Conservation (phyloP, 2,329 filamentous ascomycete species). For the Ceratocystis variospora region DNA sequence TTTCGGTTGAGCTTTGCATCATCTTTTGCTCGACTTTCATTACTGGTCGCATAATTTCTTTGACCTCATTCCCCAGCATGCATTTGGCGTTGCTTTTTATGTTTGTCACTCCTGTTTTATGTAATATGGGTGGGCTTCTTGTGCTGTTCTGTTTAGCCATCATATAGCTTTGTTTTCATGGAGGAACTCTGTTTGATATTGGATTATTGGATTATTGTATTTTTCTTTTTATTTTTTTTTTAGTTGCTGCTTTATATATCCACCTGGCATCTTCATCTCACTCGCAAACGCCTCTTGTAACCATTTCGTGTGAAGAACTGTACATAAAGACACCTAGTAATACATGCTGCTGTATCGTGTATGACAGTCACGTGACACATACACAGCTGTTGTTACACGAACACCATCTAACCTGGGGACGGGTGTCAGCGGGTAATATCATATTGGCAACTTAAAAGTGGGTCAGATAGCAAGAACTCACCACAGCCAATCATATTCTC, state of each 20-base stretch:
- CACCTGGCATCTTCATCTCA: not conserved
- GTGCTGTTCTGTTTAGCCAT: not conserved
- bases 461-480: not conserved
- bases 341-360: not conserved
- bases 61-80: not conserved
- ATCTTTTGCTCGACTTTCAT: not conserved
- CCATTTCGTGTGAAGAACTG: not conserved
- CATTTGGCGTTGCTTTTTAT: slow-evolving; percentile 5
- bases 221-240: not conserved
- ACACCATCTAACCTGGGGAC: not conserved
- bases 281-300: not conserved
- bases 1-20: not conserved
- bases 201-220: not conserved
- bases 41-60: not conserved
- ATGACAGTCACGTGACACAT: not conserved
- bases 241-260: not conserved
- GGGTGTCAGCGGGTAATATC: not conserved
- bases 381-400: not conserved
- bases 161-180: not conserved
- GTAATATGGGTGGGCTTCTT: not conserved
- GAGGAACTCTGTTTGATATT: slow-evolving; percentile 8
- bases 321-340: no score
- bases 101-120: not conserved
- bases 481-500: not conserved
- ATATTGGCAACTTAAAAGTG: not conserved